Evolutionary conservation across 2,329 filamentous ascomycete genomes (phyloP), one percentile per base, ranked within the genome.

Genomic region (Lachnellula suecica): DNA sequence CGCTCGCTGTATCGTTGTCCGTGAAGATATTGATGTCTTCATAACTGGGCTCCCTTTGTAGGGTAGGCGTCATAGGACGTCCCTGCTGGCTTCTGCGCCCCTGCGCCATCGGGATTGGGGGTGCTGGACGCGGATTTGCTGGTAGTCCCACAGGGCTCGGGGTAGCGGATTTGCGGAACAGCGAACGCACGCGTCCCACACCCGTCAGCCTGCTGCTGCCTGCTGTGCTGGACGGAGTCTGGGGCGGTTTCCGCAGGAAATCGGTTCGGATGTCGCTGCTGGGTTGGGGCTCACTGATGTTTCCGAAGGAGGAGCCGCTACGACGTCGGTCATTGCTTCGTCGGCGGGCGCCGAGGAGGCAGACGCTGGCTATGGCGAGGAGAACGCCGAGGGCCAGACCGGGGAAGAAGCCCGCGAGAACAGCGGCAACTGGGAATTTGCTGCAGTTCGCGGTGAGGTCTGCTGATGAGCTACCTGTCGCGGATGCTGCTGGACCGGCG

Each of bases 11-110:
- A 44, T 68, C 66, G 19, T 74, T 73, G 58, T 80, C 78, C 1
- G 76, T 76, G 52, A 79, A 81, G 8, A 82, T 70, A 56, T 78
- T 75, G 64, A 82, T 81, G 66, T 74, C 75, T 63, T 78, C 74
- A 47, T 68, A 72, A 59, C 73, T 77, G 3, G 71, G 70, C 55
- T 76, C 72, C n/a, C 72, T 67, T 42, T 71, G 67, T 46, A 72
- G 51, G 37, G 65, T 60, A 17, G 70, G 72, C 27, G 70, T 72
- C 34, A 63, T 57, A n/a, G 62, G 65, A 4, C 54, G 51, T 20
- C 13, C 24, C 13, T 23, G 13, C 23, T 49, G n/a, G n/a, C n/a
- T n/a, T n/a, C n/a, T n/a, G n/a, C n/a, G 20, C 37, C 45, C 24
- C 22, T 47, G 22, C 27, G 43, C 29, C 35, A 51, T 49, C 3